Percentiles rank a stretch among this genome's conserved stretches.
These are phyloP conservation scores for Fraxinus angustifolia DNA, from an alignment of 305 asterid genomes.

Conservation along the genomic window DNA sequence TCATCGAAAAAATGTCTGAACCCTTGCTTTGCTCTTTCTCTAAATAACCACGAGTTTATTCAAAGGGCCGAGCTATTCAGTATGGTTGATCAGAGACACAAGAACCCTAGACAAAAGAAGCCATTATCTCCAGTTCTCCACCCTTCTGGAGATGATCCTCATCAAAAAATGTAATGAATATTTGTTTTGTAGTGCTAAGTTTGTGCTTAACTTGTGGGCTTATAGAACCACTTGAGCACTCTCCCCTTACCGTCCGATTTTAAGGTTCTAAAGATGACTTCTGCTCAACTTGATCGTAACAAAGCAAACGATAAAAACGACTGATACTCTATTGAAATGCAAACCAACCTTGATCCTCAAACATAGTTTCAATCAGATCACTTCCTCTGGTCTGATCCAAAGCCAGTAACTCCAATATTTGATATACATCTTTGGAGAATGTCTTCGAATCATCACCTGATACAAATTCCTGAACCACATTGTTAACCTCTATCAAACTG, in stretches of 20 bases:
- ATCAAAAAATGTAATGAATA: not conserved
- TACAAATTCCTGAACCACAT: conserved; percentile 58
- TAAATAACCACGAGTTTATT: not conserved
- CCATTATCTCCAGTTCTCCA: not conserved
- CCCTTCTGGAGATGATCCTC: not conserved
- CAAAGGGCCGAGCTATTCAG: not conserved
- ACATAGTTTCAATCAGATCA: conserved; percentile 28
- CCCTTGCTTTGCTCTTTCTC: not conserved
- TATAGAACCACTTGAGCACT: not conserved
- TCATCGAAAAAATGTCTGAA: not conserved
- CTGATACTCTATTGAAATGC: not conserved
- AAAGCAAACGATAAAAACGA: not conserved
- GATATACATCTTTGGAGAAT: conserved; percentile 40
- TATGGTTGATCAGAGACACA: not conserved
- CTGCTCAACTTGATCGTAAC: not conserved
- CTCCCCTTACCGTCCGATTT: not conserved
- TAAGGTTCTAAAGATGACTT: not conserved
- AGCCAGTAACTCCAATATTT: conserved; percentile 37
- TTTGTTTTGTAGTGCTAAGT: not conserved
- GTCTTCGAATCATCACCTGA: conserved; percentile 62
- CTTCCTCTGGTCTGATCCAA: conserved; percentile 41
- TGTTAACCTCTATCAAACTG: conserved; percentile 64
- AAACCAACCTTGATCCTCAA: not conserved
- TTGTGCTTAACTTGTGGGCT: not conserved
- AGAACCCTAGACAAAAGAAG: not conserved